phyloP scores from a whole-genome alignment of 2,329 filamentous ascomycete species.

The Phialophora verrucosa region DNA sequence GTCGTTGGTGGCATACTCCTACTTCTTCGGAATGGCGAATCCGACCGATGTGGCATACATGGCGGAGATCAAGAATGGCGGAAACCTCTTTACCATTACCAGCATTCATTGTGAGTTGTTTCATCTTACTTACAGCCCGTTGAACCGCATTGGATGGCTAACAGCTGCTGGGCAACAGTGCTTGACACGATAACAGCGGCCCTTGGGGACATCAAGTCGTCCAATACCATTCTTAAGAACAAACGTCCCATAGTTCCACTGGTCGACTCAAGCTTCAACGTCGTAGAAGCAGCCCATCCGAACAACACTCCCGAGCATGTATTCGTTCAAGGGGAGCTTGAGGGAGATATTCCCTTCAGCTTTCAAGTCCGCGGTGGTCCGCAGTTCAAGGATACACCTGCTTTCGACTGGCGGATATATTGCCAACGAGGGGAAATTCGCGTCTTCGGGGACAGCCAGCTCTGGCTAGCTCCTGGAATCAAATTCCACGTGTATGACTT shows the following conservation, averaged over 20 bases:
- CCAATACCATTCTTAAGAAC: constrained; percentile 7
- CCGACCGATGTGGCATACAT: constrained; percentile 14
- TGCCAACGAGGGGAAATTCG: constrained; percentile 12
- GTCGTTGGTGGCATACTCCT: constrained; percentile 44
- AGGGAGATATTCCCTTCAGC: constrained; percentile 13
- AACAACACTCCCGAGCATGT: constrained; percentile 12
- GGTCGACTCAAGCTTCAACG: constrained; percentile 2
- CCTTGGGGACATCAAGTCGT: constrained; percentile 9
- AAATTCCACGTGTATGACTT: constrained; percentile 13
- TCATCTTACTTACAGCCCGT: too few species aligned
- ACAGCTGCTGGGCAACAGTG: background rate
- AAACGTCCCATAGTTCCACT: constrained; percentile 4
- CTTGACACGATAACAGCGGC: constrained; percentile 17
- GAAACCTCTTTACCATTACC: constrained; percentile 16
- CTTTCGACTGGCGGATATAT: constrained; percentile 18
- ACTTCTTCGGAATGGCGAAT: constrained; percentile 2
- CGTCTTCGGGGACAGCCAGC: background rate
- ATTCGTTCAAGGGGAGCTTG: constrained; percentile 9
- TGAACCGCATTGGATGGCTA: background rate
- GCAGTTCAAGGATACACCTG: constrained; percentile 17
- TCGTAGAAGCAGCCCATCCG: constrained; percentile 5
- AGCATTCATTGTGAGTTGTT: constrained; percentile 13
- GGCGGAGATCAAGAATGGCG: constrained; percentile 9
- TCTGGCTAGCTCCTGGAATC: constrained; percentile 4
- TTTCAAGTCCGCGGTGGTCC: constrained; percentile 17